phyloP scores from a whole-genome alignment of 805 yeast genomes.

The Nakazawaea ernobii region DNA sequence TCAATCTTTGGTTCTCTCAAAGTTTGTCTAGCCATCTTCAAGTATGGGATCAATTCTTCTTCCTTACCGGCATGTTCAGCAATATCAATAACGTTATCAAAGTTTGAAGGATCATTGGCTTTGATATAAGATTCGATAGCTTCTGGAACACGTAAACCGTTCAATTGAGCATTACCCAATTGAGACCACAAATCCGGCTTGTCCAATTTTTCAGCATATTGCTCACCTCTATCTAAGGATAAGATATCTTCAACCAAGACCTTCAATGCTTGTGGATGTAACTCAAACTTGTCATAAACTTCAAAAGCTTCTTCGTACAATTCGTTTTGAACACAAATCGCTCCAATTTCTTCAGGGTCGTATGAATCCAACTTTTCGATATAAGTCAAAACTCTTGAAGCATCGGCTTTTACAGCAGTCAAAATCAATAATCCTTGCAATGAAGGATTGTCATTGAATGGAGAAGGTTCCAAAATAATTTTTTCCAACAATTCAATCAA shows the following conservation, averaged over 20 bases:
- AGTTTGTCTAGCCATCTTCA: constrained; percentile 87
- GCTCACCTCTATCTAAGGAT: constrained; percentile 92
- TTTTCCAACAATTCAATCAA: constrained; percentile 92
- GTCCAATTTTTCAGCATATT: constrained; percentile 86
- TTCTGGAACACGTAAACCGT: constrained; percentile 87
- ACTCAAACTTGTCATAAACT: constrained; percentile 80
- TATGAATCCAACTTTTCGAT: constrained; percentile 86
- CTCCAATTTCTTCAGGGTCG: constrained; percentile 92
- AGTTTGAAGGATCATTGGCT: constrained; percentile 89
- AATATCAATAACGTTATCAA: constrained; percentile 86
- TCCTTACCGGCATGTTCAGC: constrained; percentile 95
- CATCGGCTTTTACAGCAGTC: constrained; percentile 95
- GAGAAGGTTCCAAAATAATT: constrained; percentile 94
- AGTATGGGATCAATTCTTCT: constrained; percentile 83
- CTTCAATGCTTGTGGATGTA: constrained; percentile 72
- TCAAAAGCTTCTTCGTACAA: constrained; percentile 92
- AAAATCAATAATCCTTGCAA: constrained; percentile 87
- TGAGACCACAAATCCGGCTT: constrained; percentile 88
- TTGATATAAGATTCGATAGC: constrained; percentile 88
- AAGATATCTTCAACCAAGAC: constrained; percentile 89
- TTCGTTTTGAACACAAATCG: constrained; percentile 82
- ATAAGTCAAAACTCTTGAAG: constrained; percentile 74
- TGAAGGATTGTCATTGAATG: constrained; percentile 92
- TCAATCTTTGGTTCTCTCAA: constrained; percentile 90
- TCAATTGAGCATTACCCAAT: constrained; percentile 92